Evolutionary conservation across 1,284 basidiomycete species (phyloP), one percentile per base, ranked within the genome.

Genomic region (Puccinia horiana): DNA sequence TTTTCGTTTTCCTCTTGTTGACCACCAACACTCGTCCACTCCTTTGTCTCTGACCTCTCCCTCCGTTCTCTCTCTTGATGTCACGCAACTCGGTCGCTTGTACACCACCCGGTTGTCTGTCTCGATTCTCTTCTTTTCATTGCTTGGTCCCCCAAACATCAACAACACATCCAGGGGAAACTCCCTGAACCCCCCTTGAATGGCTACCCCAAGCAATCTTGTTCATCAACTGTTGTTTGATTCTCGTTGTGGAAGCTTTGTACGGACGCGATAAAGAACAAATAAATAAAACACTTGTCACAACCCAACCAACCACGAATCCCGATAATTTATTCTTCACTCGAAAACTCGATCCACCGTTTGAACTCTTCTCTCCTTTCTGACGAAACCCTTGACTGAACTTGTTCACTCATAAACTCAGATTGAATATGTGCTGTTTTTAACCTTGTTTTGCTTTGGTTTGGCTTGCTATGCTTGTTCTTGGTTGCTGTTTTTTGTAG

Each of bases 401-500:
- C 26, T 35, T 65, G 32, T 65, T 65, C 16, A 63, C 9, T 6
- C 26, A 35, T n/a, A 29, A 29, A 29, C 14, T 29, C 2, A 32
- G 32, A 26, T 29, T 65, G 32, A 65, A 29, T 23, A 18, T 35
- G 35, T 42, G 44, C 26, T 47, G 44, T 72, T 72, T 47, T 47
- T 44, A 23, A 47, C 44, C 69, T 72, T 44, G 42, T 40, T 40
- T 72, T 40, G 42, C 37, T 72, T 47, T 47, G 42, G 26, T 72
- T 72, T 40, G 42, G 44, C 44, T 40, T 44, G 26, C 32, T 23
- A 20, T 44, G 18, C 20, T 54, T 54, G 52, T 54, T 54, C 52
- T n/a, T 23, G 52, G 52, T 54, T 54, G 52, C 52, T 23, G 23
- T 54, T 18, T 26, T 74, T 37, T 65, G 26, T 77, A 79, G 77